Conservation (phyloP, 495 filamentous ascomycete species). For the Xylaria longipes region DNA sequence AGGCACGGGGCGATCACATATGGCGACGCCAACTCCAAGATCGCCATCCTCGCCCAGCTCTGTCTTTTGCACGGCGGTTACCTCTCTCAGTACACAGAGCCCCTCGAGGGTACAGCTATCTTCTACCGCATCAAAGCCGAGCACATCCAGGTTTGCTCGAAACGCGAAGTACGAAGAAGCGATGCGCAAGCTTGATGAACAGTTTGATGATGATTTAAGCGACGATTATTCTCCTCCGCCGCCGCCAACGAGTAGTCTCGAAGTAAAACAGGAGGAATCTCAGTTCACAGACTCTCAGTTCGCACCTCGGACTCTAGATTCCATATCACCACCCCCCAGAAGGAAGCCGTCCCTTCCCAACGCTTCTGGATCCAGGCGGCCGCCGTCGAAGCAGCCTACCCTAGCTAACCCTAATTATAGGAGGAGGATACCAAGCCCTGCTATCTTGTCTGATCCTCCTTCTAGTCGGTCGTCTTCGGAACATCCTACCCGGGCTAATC, state of each 20-base stretch:
- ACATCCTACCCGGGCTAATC: neutral
- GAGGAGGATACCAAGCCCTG: neutral
- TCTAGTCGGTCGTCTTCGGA: neutral
- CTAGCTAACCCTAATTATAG: neutral
- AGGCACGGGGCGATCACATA: neutral
- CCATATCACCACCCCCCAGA: slow-evolving; percentile 31
- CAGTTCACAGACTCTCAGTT: slow-evolving; percentile 20
- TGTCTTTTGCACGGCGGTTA: slow-evolving; percentile 41
- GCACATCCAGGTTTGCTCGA: neutral
- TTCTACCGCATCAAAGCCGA: neutral
- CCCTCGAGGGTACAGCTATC: slow-evolving; percentile 26
- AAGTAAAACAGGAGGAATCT: slow-evolving; percentile 1
- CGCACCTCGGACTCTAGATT: slow-evolving; percentile 3
- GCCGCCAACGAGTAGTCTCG: neutral
- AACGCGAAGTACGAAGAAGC: slow-evolving; percentile 15
- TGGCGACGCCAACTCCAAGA: neutral
- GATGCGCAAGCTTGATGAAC: slow-evolving; percentile 19
- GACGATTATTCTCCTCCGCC: neutral
- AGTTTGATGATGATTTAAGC: neutral
- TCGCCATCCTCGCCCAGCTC: slow-evolving; percentile 49
- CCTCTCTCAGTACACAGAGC: slow-evolving; percentile 36
- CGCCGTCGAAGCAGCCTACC: neutral
- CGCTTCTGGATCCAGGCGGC: neutral
- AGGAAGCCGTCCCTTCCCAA: neutral
- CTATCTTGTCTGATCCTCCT: too few species aligned